A percentile compares a stretch with the other conserved stretches of the same genome.
These are phyloP conservation scores for Pneumocystis murina DNA, from an alignment of 1,139 yeast species.

Conservation along the genomic window DNA sequence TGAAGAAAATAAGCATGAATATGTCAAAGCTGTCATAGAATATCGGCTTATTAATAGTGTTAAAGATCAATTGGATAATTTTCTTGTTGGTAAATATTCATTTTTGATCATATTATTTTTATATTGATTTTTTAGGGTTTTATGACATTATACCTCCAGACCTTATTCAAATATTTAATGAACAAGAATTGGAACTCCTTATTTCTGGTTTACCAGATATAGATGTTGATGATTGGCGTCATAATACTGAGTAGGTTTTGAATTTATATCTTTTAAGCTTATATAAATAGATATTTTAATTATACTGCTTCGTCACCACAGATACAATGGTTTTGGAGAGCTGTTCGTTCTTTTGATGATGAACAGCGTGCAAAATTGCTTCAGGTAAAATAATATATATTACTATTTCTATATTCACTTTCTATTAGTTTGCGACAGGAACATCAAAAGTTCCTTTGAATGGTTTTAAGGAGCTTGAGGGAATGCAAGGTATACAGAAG, in stretches of 20 bases:
- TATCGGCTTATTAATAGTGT: constrained; percentile 74
- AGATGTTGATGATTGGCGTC: constrained; percentile 91
- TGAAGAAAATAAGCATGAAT: constrained; percentile 80
- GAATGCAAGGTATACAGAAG: constrained; percentile 74
- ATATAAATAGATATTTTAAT: constrained; percentile 37
- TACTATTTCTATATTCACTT: background rate
- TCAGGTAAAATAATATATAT: constrained; percentile 28
- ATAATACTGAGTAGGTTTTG: constrained; percentile 42
- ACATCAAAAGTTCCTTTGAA: constrained; percentile 91
- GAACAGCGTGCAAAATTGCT: constrained; percentile 88
- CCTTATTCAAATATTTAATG: constrained; percentile 76
- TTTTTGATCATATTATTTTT: background rate
- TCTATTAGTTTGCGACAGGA: constrained; percentile 64
- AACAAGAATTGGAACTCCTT: constrained; percentile 82
- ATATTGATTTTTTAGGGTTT: constrained; percentile 39
- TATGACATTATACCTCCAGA: constrained; percentile 86
- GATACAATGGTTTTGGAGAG: constrained; percentile 97
- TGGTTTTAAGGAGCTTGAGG: constrained; percentile 82
- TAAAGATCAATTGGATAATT: constrained; percentile 73
- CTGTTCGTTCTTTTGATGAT: constrained; percentile 82
- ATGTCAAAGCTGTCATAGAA: constrained; percentile 73
- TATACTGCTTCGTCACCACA: constrained; percentile 77
- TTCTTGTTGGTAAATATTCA: constrained; percentile 34
- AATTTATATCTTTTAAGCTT: background rate
- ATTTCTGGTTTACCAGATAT: constrained; percentile 94